Percentiles rank a stretch among this genome's conserved stretches.
Evolutionary conservation across 306 rosid species (phyloP).

Genomic region (Cucurbita moschata): DNA sequence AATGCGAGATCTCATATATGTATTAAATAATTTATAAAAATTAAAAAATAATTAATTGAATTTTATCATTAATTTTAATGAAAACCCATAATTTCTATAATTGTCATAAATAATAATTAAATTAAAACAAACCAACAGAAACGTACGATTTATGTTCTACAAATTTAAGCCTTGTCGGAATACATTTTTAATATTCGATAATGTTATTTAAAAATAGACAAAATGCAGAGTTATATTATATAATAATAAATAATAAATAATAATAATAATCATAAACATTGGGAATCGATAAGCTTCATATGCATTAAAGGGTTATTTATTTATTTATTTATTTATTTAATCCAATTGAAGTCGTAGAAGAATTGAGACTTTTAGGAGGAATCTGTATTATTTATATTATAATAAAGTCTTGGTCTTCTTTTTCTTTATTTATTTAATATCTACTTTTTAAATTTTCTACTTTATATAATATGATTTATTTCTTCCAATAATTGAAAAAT

Average conservation of each 20-base stretch:
- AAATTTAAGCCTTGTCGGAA: neutral
- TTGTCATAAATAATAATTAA: neutral
- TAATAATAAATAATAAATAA: too few relatives aligned
- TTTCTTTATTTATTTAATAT: neutral
- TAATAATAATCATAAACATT: neutral
- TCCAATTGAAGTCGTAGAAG: conserved; percentile 1
- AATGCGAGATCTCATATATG: too few relatives aligned
- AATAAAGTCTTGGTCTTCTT: neutral
- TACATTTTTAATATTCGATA: neutral
- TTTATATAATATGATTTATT: neutral
- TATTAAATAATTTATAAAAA: neutral
- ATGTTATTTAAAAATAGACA: neutral
- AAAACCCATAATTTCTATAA: too few relatives aligned
- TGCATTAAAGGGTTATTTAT: neutral
- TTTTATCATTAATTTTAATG: neutral
- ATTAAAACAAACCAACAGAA: neutral
- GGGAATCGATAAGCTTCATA: conserved; percentile 6
- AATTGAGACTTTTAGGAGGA: conserved; percentile 4
- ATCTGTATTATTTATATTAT: neutral
- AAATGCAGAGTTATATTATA: neutral
- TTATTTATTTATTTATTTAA: neutral
- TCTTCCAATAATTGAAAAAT: too few relatives aligned
- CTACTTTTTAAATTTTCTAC: neutral
- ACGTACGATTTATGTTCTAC: neutral
- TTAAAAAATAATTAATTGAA: neutral